Conservation (phyloP, 164 flowering plant species). For the Tetrastigma voinierianum region DNA sequence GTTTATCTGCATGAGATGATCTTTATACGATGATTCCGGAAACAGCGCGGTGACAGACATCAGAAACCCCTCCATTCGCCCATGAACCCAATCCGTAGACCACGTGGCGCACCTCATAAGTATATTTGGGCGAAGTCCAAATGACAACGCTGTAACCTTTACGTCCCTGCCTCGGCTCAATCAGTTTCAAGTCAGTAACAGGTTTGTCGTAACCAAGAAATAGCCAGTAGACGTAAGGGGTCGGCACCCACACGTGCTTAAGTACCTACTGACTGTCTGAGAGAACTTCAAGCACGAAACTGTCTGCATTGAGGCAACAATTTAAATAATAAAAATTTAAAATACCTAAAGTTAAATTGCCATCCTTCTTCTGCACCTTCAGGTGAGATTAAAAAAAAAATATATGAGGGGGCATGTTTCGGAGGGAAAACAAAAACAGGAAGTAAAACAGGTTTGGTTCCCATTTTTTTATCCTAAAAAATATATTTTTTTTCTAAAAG, state of each 20-base stretch:
- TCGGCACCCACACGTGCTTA: constrained; percentile 18
- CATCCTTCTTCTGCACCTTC: not conserved
- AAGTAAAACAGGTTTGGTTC: no score
- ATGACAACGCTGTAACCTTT: constrained; percentile 7
- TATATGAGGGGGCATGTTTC: no score
- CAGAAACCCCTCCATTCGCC: constrained; percentile 13
- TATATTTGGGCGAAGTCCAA: not conserved
- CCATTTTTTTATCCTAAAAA: no score
- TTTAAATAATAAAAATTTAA: constrained; percentile 1
- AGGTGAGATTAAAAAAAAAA: no score
- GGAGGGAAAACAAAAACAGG: no score
- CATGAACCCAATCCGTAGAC: constrained; percentile 5
- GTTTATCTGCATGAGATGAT: not conserved
- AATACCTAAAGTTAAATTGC: not conserved
- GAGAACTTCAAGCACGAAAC: constrained; percentile 11
- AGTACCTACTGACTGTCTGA: constrained; percentile 12
- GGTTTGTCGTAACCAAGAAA: constrained; percentile 12
- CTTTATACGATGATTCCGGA: constrained; percentile 13
- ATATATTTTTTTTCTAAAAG: no score
- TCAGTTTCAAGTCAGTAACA: constrained; percentile 19
- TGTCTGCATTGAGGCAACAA: constrained; percentile 20
- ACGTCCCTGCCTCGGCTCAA: not conserved
- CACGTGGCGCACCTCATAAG: constrained; percentile 12
- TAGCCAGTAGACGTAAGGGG: constrained; percentile 3
- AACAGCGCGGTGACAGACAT: constrained; percentile 26